Evolutionary conservation across 2,329 filamentous ascomycete species (phyloP).

Genomic region (Aureobasidium vineae): DNA sequence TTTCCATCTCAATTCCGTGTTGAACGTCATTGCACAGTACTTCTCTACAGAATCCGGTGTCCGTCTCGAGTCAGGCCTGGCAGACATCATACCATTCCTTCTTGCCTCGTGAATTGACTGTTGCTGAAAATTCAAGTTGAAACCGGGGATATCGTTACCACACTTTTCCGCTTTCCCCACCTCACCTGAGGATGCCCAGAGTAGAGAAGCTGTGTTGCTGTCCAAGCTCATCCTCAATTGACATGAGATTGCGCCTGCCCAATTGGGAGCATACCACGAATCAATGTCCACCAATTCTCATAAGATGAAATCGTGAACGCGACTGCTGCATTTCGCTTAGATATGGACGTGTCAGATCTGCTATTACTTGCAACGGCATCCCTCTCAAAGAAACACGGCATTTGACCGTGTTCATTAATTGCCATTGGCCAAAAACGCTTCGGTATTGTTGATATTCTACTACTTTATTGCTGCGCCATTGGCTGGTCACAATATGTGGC

Average conservation of each 20-base stretch:
- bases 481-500: slow-evolving; percentile 10
- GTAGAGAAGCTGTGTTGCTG: background rate
- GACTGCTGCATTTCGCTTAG: background rate
- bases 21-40: slow-evolving; percentile 1
- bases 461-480: slow-evolving; percentile 8
- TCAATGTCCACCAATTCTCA: background rate
- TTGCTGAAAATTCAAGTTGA: background rate
- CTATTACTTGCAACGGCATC: background rate
- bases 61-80: background rate
- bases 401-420: background rate
- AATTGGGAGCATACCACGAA: slow-evolving; percentile 12
- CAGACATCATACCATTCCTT: background rate
- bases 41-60: background rate
- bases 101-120: background rate
- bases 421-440: background rate
- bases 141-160: background rate
- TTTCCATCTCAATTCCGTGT: background rate
- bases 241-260: slow-evolving; percentile 10
- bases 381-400: background rate
- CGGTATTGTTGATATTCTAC: background rate
- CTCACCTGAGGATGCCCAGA: background rate
- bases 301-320: background rate
- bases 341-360: background rate
- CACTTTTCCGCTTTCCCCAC: background rate
- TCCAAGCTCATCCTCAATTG: background rate